These are phyloP conservation scores for Candida silvicultrix DNA, from an alignment of 805 yeast species.

Conservation along the genomic window DNA sequence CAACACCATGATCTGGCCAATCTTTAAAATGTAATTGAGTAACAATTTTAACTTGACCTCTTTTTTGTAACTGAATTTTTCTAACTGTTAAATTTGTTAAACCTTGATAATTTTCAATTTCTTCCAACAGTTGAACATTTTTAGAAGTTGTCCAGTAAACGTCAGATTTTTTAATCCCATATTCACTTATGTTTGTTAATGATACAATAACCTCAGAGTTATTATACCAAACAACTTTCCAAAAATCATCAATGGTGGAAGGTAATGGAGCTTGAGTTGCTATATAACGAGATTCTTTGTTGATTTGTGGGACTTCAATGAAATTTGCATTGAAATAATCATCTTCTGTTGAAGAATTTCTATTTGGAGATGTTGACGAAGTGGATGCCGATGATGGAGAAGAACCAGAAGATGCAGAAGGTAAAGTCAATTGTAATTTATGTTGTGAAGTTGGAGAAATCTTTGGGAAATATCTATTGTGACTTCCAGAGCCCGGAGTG, in stretches of 20 bases:
- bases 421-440: background rate
- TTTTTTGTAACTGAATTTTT: constrained; percentile 14
- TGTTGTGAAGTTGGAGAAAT: constrained; percentile 1
- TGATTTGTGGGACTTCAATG: constrained; percentile 35
- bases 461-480: constrained; percentile 2
- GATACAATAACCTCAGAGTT: constrained; percentile 67
- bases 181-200: constrained; percentile 68
- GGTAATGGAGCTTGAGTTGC: constrained; percentile 89
- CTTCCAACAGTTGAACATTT: constrained; percentile 28
- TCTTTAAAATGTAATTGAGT: constrained; percentile 67
- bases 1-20: constrained; percentile 82
- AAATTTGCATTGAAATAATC: constrained; percentile 92
- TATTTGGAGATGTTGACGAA: constrained; percentile 8
- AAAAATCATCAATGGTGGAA: constrained; percentile 78
- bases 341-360: constrained; percentile 7
- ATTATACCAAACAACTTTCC: constrained; percentile 73
- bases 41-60: constrained; percentile 34
- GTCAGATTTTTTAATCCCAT: constrained; percentile 72
- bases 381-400: too few relatives aligned
- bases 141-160: constrained; percentile 69
- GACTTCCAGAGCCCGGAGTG: background rate
- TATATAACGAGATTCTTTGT: constrained; percentile 43
- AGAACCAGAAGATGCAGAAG: constrained; percentile 26
- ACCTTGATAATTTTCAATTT: constrained; percentile 22
- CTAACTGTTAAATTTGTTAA: constrained; percentile 28